Conservation (phyloP, 352 stramenopile species). For the Phytophthora podocarpi region DNA sequence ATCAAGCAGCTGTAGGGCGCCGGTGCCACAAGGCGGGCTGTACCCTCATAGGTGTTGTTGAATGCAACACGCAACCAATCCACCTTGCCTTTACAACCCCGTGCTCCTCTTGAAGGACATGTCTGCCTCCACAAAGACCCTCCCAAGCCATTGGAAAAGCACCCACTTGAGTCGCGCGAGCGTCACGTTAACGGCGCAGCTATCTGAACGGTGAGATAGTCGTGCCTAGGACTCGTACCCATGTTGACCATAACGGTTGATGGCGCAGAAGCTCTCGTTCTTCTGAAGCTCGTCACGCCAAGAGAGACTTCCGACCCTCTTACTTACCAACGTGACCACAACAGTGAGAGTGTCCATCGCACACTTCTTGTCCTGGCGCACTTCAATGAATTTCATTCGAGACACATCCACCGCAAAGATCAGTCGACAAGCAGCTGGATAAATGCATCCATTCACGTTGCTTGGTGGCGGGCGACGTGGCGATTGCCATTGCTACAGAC, state of each 20-base stretch:
- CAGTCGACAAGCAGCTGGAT: constrained; percentile 21
- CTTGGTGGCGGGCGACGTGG: constrained; percentile 18
- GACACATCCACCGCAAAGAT: constrained; percentile 3
- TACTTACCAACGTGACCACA: constrained; percentile 2
- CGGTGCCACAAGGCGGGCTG: constrained; percentile 20
- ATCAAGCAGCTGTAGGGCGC: constrained; percentile 13
- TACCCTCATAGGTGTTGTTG: no score
- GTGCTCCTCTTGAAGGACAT: constrained; percentile 2
- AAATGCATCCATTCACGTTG: constrained; percentile 4
- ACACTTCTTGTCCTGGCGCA: constrained; percentile 9
- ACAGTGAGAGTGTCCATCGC: constrained; percentile 12
- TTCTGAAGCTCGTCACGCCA: constrained; percentile 9
- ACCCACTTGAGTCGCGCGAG: no score
- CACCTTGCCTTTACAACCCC: constrained; percentile 21
- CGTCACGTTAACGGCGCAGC: constrained; percentile 10
- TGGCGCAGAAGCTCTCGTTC: neutral
- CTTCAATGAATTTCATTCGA: constrained; percentile 35
- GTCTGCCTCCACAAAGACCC: neutral
- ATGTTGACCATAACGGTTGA: no score
- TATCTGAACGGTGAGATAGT: constrained; percentile 9
- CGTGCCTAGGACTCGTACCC: constrained; percentile 18
- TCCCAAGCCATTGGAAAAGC: constrained; percentile 3
- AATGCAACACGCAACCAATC: no score
- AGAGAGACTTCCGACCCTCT: neutral
- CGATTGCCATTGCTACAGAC: constrained; percentile 9